phyloP scores from a whole-genome alignment of 176 grass and related monocot species.

The Zea luxurians region DNA sequence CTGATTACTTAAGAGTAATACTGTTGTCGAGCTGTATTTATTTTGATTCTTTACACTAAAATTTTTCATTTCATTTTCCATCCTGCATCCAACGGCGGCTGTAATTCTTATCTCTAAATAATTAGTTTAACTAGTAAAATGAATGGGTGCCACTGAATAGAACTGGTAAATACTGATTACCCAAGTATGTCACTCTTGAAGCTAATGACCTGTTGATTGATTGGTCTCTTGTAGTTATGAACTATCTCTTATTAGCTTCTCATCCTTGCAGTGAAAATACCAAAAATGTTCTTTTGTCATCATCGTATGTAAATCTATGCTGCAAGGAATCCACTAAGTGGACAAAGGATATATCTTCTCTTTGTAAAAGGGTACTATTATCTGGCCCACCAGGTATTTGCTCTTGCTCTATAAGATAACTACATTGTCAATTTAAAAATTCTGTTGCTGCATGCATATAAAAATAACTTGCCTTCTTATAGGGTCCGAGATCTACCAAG shows the following conservation, averaged over 20 bases:
- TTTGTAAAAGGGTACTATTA: slow-evolving; percentile 81
- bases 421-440: not conserved
- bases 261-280: slow-evolving; percentile 74
- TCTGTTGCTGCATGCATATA: slow-evolving; percentile 22
- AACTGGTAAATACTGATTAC: slow-evolving; percentile 5
- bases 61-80: not conserved
- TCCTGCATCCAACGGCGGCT: not conserved
- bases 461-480: slow-evolving; percentile 34
- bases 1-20: not conserved
- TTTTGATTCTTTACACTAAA: not conserved
- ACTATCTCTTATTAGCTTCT: slow-evolving; percentile 45
- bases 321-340: slow-evolving; percentile 75
- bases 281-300: slow-evolving; percentile 69
- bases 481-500: slow-evolving; percentile 98
- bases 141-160: not conserved
- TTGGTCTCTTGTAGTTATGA: slow-evolving; percentile 20
- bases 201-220: slow-evolving; percentile 24
- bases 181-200: not conserved
- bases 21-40: not conserved
- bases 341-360: slow-evolving; percentile 79
- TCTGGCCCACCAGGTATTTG: slow-evolving; percentile 84
- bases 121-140: slow-evolving; percentile 11
- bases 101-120: not conserved
- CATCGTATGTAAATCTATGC: slow-evolving; percentile 85
- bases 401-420: slow-evolving; percentile 26